Base-by-base conservation (phyloP, 768 basidiomycete species). In the Omphalotus guepiniiformis region DNA sequence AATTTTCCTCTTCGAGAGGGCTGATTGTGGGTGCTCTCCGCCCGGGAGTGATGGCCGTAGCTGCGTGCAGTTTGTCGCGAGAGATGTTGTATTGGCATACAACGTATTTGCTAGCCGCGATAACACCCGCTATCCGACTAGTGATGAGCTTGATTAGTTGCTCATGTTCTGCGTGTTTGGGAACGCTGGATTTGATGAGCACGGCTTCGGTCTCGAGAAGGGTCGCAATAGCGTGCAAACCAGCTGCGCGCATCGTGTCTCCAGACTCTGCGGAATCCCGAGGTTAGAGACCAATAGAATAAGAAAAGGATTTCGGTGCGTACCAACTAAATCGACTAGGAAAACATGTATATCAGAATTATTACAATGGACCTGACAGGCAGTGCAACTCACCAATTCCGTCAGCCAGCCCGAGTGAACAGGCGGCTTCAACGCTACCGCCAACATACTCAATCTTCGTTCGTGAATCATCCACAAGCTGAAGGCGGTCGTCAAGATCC, bases 171-270 rank as follows among this genome's bases (percentile, higher is more conserved):
- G 83, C 75, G 51, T 83, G 76, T 53, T 87, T 89, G 0, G 75
- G 72, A 15, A 68, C 66, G 42, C 70, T 74, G 1, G 88, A 91
- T 52, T 83, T 88, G 74, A 99, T 96, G 28, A 99, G 81, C 44
- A 97, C 90, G 9, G 95, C 94, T 68, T 99, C 88, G 1, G 86
- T 81, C 32, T 83, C 65, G 46, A 99, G 78, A 9, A 99, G 63
- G 8, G 93, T 97, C 12, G 84, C 87, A 58, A 99, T 97, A 32
- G 95, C 83, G 63, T 89, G 89, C 47, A 98, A 74, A 29, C 95
- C 96, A 0, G 94, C 94, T 21, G 95, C 96, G 27, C 95, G 90
- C 96, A 99, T 99, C 6, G 96, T 99, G 59, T 99, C 96, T 35
- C 96, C 96, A 15, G 95, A 99, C 69, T 98, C 95, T 94, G 62